These are phyloP conservation scores for Cordyceps cateniannulata DNA, from an alignment of 2,329 filamentous ascomycete species.

Conservation along the genomic window DNA sequence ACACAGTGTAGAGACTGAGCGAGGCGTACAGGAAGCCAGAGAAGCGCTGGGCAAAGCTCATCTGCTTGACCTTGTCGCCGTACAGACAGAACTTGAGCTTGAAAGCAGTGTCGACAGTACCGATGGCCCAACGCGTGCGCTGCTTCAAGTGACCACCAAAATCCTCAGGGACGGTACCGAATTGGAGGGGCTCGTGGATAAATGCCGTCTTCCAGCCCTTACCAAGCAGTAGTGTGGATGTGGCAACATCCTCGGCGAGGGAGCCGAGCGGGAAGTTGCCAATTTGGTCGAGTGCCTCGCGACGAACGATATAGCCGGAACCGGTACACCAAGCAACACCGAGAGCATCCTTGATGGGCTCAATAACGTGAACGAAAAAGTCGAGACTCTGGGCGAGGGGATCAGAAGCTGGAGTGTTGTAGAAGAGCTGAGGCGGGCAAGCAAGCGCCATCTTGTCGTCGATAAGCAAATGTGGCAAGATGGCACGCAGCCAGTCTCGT, in stretches of 20 bases:
- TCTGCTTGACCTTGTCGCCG: slow-evolving; percentile 44
- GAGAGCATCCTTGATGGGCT: slow-evolving; percentile 43
- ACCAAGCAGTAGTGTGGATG: slow-evolving; percentile 51
- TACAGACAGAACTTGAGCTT: slow-evolving; percentile 55
- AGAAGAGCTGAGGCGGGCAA: slow-evolving; percentile 57
- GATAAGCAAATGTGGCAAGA: slow-evolving; percentile 52
- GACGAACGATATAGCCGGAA: slow-evolving; percentile 54
- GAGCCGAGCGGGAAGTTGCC: slow-evolving; percentile 56
- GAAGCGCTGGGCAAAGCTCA: slow-evolving; percentile 52
- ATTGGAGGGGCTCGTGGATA: slow-evolving; percentile 54
- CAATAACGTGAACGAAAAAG: slow-evolving; percentile 49
- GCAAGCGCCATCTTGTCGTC: slow-evolving; percentile 52
- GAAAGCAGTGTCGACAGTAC: slow-evolving; percentile 52
- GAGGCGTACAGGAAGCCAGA: slow-evolving; percentile 52
- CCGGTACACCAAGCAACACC: slow-evolving; percentile 59
- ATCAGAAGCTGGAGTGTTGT: slow-evolving; percentile 54
- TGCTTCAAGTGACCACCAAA: slow-evolving; percentile 50
- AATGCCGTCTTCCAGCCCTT: slow-evolving; percentile 57
- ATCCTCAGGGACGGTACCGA: slow-evolving; percentile 52
- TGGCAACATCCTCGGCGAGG: slow-evolving; percentile 54
- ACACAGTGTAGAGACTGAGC: slow-evolving; percentile 49
- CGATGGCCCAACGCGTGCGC: slow-evolving; percentile 48
- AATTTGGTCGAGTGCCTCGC: slow-evolving; percentile 53
- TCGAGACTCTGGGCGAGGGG: slow-evolving; percentile 52
- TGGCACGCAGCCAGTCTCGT: slow-evolving; percentile 50